Conservation (phyloP, 805 yeast species). For the Ogataea nonfermentans region DNA sequence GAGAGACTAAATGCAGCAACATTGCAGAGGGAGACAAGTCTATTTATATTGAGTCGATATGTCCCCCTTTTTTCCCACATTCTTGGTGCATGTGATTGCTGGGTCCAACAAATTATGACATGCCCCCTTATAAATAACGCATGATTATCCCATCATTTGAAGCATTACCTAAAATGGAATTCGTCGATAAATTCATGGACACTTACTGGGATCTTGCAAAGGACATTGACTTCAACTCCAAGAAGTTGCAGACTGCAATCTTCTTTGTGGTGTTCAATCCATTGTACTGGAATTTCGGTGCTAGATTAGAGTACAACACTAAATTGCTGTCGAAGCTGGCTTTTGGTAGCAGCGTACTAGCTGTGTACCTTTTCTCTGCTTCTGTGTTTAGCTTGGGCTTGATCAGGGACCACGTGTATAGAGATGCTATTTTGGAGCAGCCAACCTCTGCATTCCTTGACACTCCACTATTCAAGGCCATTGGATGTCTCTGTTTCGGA, state of each 20-base stretch:
- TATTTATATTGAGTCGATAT: conserved; percentile 2
- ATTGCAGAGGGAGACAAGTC: conserved; percentile 1
- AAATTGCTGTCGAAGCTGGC: conserved; percentile 72
- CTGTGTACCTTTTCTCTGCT: conserved; percentile 82
- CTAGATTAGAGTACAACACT: conserved; percentile 79
- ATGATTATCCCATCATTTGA: background rate
- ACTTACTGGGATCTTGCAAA: conserved; percentile 23
- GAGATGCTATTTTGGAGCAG: conserved; percentile 69
- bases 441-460: conserved; percentile 58
- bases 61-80: conserved; percentile 2
- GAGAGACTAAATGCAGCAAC: background rate
- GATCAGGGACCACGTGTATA: conserved; percentile 71
- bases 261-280: conserved; percentile 86
- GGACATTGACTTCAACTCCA: conserved; percentile 26
- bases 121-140: conserved; percentile 6
- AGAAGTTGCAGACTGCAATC: conserved; percentile 40
- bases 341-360: conserved; percentile 62
- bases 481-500: conserved; percentile 56
- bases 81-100: conserved; percentile 4
- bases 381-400: conserved; percentile 86
- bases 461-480: conserved; percentile 32
- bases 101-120: conserved; percentile 5
- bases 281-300: conserved; percentile 91
- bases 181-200: conserved; percentile 19
- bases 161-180: conserved; percentile 16